A percentile compares a stretch with the other conserved stretches of the same genome.
These are phyloP conservation scores for Thelephora aurantiotincta DNA, from an alignment of 768 basidiomycete genomes.

Conservation along the genomic window DNA sequence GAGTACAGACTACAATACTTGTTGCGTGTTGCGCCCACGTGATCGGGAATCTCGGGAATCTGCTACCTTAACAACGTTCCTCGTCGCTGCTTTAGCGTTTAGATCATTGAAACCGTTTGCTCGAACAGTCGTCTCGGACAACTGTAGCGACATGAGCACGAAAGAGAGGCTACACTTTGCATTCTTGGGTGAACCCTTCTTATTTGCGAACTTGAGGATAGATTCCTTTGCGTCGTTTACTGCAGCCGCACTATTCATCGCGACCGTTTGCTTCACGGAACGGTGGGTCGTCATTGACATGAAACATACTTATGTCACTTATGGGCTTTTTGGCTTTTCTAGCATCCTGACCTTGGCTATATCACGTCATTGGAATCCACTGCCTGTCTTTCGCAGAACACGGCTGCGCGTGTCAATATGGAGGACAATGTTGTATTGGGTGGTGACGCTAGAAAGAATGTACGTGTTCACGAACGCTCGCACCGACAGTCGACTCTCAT, in stretches of 20 bases:
- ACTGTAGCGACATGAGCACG: slow-evolving; percentile 5
- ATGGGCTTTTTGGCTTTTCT: neutral
- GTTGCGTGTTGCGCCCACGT: too few relatives aligned
- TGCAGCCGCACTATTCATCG: slow-evolving; percentile 28
- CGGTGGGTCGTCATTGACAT: slow-evolving; percentile 26
- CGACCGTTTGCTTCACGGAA: slow-evolving; percentile 37
- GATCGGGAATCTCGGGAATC: too few relatives aligned
- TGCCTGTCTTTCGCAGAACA: slow-evolving; percentile 21
- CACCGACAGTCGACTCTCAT: neutral
- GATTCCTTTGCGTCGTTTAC: slow-evolving; percentile 35
- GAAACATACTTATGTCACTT: neutral
- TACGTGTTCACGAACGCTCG: slow-evolving; percentile 19
- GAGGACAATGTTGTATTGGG: slow-evolving; percentile 40
- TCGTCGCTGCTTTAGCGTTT: too few relatives aligned
- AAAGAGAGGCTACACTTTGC: slow-evolving; percentile 29
- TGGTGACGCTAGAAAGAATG: slow-evolving; percentile 48
- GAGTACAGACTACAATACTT: too few relatives aligned
- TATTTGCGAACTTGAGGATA: slow-evolving; percentile 27
- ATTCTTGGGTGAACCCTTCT: slow-evolving; percentile 31
- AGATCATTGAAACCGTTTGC: too few relatives aligned
- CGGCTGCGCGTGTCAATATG: slow-evolving; percentile 34
- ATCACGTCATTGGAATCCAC: slow-evolving; percentile 36
- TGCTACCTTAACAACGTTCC: too few relatives aligned
- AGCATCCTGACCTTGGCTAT: slow-evolving; percentile 38
- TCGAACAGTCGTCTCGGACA: too few relatives aligned